phyloP scores from a whole-genome alignment of 768 basidiomycete species.

The Lactarius evosmus region DNA sequence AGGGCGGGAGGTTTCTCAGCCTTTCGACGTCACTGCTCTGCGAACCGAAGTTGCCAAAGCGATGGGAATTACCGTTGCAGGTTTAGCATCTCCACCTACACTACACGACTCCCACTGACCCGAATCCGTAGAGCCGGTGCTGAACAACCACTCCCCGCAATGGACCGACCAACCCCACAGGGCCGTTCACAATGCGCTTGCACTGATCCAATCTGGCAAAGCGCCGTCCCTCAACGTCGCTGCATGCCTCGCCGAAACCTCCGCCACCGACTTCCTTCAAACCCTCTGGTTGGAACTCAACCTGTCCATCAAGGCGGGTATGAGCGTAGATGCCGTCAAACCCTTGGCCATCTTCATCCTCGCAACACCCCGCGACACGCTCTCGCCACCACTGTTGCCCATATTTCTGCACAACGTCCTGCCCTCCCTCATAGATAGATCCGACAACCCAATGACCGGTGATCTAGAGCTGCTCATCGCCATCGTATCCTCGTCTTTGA shows the following conservation, averaged over 20 bases:
- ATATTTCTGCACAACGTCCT: slow-evolving; percentile 68
- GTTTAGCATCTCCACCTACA: slow-evolving; percentile 33
- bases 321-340: slow-evolving; percentile 57
- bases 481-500: slow-evolving; percentile 62
- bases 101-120: neutral
- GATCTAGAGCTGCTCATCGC: slow-evolving; percentile 62
- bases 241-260: slow-evolving; percentile 55
- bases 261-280: slow-evolving; percentile 60
- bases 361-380: slow-evolving; percentile 53
- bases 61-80: slow-evolving; percentile 38
- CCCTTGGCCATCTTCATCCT: slow-evolving; percentile 68
- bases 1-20: slow-evolving; percentile 35
- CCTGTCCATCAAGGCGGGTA: slow-evolving; percentile 48
- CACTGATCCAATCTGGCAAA: slow-evolving; percentile 57
- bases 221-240: slow-evolving; percentile 63
- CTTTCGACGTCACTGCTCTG: slow-evolving; percentile 41
- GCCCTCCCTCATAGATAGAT: slow-evolving; percentile 53
- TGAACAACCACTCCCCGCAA: slow-evolving; percentile 25
- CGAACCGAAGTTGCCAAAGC: slow-evolving; percentile 40
- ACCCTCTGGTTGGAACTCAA: slow-evolving; percentile 67
- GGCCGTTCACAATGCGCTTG: slow-evolving; percentile 55
- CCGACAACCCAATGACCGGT: slow-evolving; percentile 52
- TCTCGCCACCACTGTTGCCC: slow-evolving; percentile 62
- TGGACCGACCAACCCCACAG: slow-evolving; percentile 55
- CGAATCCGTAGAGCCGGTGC: neutral